These are phyloP conservation scores for Epichloe aotearoae DNA, from an alignment of 2,329 filamentous ascomycete genomes.

Conservation along the genomic window DNA sequence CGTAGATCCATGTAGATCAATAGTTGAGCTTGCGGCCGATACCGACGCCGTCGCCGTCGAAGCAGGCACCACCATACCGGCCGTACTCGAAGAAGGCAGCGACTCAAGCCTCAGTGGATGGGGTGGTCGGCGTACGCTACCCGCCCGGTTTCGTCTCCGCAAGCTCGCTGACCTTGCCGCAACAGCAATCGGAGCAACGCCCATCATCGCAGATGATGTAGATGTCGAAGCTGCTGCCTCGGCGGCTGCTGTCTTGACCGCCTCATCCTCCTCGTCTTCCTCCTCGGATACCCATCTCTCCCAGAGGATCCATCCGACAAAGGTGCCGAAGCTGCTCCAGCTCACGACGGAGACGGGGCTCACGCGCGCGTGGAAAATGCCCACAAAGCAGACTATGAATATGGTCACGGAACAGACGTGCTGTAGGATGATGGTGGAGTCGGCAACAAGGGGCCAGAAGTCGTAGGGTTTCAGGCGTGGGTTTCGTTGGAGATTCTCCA, in stretches of 20 bases:
- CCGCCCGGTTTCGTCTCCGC: constrained; percentile 21
- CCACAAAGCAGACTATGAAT: constrained; percentile 87
- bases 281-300: constrained; percentile 77
- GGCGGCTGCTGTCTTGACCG: constrained; percentile 21
- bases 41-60: constrained; percentile 10
- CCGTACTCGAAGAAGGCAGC: constrained; percentile 9
- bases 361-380: constrained; percentile 77
- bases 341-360: constrained; percentile 80
- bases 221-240: background rate
- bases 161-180: constrained; percentile 18
- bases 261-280: constrained; percentile 34
- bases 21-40: constrained; percentile 33
- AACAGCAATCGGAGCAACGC: background rate
- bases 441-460: constrained; percentile 92
- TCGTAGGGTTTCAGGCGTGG: constrained; percentile 89
- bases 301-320: constrained; percentile 82
- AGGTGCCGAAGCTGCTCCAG: constrained; percentile 69
- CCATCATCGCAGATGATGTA: background rate
- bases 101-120: constrained; percentile 17
- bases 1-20: constrained; percentile 22
- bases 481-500: constrained; percentile 91
- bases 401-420: constrained; percentile 92
- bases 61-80: constrained; percentile 11
- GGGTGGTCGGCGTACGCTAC: constrained; percentile 23
- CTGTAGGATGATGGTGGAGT: constrained; percentile 92